Evolutionary conservation across 2,329 filamentous ascomycete genomes (phyloP).

Genomic region (Rhytidhysteron rufulum): DNA sequence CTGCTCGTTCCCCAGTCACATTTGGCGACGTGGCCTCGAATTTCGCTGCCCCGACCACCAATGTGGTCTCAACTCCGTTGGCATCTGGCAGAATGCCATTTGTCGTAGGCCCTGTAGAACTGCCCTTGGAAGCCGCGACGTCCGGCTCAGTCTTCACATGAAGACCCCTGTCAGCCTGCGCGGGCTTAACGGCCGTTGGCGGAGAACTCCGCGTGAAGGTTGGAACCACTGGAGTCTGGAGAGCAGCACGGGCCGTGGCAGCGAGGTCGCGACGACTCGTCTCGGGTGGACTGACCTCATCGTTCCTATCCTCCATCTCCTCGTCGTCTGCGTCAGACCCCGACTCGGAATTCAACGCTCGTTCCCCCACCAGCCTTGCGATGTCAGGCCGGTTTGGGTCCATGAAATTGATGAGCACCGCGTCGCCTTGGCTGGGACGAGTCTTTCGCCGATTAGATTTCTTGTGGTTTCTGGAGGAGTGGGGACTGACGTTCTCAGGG

Average conservation of each 20-base stretch:
- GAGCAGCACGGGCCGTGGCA: constrained; percentile 1
- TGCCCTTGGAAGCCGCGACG: constrained; percentile 7
- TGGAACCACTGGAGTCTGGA: constrained; percentile 1
- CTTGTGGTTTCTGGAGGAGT: constrained; percentile 44
- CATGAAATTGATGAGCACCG: constrained; percentile 63
- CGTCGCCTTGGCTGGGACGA: constrained; percentile 58
- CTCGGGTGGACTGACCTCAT: constrained; percentile 6
- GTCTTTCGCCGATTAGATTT: constrained; percentile 51
- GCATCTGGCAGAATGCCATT: constrained; percentile 7
- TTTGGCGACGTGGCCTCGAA: constrained; percentile 10
- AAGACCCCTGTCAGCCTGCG: constrained; percentile 13
- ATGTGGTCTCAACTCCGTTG: constrained; percentile 9
- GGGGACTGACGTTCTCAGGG: constrained; percentile 36
- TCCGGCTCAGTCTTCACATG: constrained; percentile 6
- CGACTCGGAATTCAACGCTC: constrained; percentile 46
- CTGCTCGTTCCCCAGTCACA: constrained; percentile 14
- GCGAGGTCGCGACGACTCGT: neutral
- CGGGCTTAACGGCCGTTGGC: constrained; percentile 6
- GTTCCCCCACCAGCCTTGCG: constrained; percentile 53
- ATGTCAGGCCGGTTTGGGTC: constrained; percentile 63
- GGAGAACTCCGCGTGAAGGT: constrained; percentile 1
- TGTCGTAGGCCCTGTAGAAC: constrained; percentile 6
- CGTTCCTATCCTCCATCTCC: constrained; percentile 25
- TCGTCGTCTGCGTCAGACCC: constrained; percentile 45
- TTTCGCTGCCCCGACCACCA: constrained; percentile 8